A percentile compares a stretch with the other conserved stretches of the same genome.
Evolutionary conservation across 148 eudicot genomes (phyloP).

Genomic region (Gaultheria prostrata): DNA sequence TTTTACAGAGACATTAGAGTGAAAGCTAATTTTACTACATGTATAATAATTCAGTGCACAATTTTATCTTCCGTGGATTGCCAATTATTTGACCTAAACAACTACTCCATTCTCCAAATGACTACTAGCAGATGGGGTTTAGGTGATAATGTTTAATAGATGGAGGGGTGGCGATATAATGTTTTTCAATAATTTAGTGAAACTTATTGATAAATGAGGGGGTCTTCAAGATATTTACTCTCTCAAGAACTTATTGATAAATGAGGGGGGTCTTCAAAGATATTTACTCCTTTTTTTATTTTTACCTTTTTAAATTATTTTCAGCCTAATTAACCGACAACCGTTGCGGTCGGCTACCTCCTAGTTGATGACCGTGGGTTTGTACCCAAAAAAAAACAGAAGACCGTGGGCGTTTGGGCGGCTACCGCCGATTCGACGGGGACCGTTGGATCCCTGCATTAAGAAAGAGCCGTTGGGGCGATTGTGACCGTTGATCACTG

Average conservation of each 20-base stretch:
- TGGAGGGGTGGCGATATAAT: not conserved
- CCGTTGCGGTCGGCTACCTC: conserved; percentile 24
- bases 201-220: not conserved
- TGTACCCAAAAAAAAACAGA: too few species aligned
- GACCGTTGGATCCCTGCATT: conserved; percentile 31
- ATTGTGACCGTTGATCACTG: conserved; percentile 14
- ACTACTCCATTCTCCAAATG: too few species aligned
- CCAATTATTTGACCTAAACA: too few species aligned
- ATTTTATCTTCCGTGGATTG: too few species aligned
- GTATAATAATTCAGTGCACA: too few species aligned
- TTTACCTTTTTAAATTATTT: not conserved
- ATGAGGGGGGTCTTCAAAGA: not conserved
- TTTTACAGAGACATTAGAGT: too few species aligned
- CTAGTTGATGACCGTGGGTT: not conserved
- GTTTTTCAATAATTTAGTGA: not conserved
- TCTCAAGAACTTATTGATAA: not conserved
- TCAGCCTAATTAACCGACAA: conserved; percentile 33
- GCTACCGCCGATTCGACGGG: conserved; percentile 37
- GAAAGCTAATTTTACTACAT: too few species aligned
- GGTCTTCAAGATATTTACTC: not conserved
- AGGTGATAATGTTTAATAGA: not conserved
- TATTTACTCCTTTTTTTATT: too few species aligned
- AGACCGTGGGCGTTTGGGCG: conserved; percentile 24
- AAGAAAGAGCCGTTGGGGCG: conserved; percentile 10
- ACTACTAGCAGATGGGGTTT: too few species aligned